These are phyloP conservation scores for Hysterangium stoloniferum DNA, from an alignment of 768 basidiomycete species.

Conservation along the genomic window DNA sequence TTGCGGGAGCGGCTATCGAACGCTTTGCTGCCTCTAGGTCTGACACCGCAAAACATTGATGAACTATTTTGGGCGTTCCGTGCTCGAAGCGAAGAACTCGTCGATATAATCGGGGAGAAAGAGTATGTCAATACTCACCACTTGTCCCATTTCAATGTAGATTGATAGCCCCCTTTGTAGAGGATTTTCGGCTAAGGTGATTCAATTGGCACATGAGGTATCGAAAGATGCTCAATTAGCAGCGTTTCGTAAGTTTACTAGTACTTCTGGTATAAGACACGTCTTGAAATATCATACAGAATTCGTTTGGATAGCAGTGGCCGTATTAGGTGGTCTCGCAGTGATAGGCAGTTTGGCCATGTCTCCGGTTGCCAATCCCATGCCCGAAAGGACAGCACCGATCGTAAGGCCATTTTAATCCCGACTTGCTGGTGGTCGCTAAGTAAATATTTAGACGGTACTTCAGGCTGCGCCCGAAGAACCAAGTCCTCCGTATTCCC, in stretches of 20 bases:
- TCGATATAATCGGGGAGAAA: not conserved
- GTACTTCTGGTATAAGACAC: not conserved
- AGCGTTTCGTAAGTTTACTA: not conserved
- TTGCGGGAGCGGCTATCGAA: not conserved
- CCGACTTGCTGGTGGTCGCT: too few relatives aligned
- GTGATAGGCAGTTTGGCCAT: not conserved
- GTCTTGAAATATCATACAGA: not conserved
- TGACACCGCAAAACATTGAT: not conserved
- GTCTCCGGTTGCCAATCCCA: not conserved
- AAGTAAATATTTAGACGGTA: too few relatives aligned
- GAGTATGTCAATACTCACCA: not conserved
- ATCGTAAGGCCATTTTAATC: too few relatives aligned
- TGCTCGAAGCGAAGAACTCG: not conserved
- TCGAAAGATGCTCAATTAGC: not conserved
- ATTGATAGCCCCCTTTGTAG: not conserved
- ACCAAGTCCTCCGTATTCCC: too few relatives aligned
- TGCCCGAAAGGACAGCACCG: too few relatives aligned
- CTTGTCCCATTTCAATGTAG: not conserved
- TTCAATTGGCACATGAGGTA: not conserved
- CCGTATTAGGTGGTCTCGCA: not conserved
- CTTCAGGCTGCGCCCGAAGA: too few relatives aligned
- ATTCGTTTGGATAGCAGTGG: not conserved
- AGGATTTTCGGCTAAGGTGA: not conserved
- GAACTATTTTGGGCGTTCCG: not conserved
- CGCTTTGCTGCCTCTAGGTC: not conserved